Evolutionary conservation across 345 rosid genomes (phyloP), one percentile per base, ranked within the genome.

Genomic region (Garcia nutans): DNA sequence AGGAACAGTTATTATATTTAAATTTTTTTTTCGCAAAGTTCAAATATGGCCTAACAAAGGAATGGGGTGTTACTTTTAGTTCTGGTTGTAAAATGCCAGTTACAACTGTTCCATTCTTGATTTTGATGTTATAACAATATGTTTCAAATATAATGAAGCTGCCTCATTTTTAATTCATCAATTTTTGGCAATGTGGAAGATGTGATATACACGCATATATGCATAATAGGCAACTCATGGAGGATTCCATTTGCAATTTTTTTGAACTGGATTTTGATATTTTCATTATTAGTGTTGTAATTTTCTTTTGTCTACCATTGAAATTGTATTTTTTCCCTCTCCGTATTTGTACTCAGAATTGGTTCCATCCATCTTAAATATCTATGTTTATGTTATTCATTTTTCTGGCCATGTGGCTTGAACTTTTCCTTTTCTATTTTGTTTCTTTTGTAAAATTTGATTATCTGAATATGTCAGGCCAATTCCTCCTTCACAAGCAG

Each of bases 401-500:
- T 55, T 28, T 55, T 19, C 70, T 65, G 13, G 4, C 15, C 58
- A 12, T 19, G 7, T 5, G 19, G 4, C 52, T 42, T 41, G 73
- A n/a, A 47, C 42, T 47, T 31, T 74, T 58, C 71, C 71, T 65
- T 75, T 68, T 5, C 49, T 10, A 26, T 12, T 11, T 31, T 15
- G 49, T 31, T 28, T 47, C 2, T 33, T 33, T 10, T 50, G 2
- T 20, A 42, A 28, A 24, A 58, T 75, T 68, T 49, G n/a, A 56
- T 77, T 31, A 23, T 68, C 78, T 61, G 52, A 55, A 72, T 79
- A 59, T 85, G 72, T 74, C 93, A 96, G 99, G 90, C 85, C 98
- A 77, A 93, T 85, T 87, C 98, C 99, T 78, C 99, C 99, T 49
- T 87, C 99, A 47, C 97, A 89, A 68, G 94, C 93, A 6, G 99